Conservation (phyloP, 345 rosid species). For the Tarenaya hassleriana region DNA sequence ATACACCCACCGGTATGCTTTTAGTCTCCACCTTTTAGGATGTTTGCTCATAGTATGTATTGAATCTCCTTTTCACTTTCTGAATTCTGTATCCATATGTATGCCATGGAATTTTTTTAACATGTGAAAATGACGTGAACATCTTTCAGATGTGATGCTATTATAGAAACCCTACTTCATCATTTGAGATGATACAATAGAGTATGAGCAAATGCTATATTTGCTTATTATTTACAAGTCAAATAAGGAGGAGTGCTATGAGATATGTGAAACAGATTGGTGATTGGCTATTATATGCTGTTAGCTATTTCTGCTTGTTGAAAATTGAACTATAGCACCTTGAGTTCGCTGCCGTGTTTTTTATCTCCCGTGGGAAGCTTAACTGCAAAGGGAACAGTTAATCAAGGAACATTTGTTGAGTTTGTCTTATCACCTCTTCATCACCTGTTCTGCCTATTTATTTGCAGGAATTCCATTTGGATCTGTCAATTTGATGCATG, state of each 20-base stretch:
- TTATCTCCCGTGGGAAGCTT: not conserved
- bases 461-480: conserved; percentile 92
- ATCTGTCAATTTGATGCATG: conserved; percentile 81
- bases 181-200: not conserved
- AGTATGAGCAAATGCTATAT: not conserved
- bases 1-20: conserved; percentile 82
- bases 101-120: not conserved
- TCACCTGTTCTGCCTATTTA: conserved; percentile 15
- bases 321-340: too few species aligned
- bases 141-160: not conserved
- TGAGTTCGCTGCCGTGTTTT: not conserved
- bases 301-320: too few species aligned
- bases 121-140: not conserved
- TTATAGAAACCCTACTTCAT: not conserved
- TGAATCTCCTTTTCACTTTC: too few species aligned
- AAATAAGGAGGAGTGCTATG: too few species aligned
- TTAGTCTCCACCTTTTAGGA: conserved; percentile 3
- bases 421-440: conserved; percentile 4
- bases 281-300: too few species aligned
- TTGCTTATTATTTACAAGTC: too few species aligned
- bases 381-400: not conserved
- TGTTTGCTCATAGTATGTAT: not conserved
- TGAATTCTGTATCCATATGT: not conserved
- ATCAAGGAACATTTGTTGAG: not conserved
- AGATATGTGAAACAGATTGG: too few species aligned